These are phyloP conservation scores for Hylodesmum podocarpum DNA, from an alignment of 306 rosid species.

Conservation along the genomic window DNA sequence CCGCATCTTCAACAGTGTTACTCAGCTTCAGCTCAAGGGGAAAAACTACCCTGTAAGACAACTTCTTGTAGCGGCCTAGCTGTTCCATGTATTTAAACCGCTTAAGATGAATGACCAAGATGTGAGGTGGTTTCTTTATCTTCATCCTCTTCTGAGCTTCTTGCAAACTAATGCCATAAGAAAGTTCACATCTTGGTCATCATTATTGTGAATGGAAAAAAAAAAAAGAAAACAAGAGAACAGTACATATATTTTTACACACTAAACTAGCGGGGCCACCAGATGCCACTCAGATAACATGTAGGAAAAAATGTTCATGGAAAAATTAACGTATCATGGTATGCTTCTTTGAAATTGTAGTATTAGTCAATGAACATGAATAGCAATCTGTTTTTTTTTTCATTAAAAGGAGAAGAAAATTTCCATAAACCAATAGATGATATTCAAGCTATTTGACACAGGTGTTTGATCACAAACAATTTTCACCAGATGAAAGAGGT, in stretches of 20 bases:
- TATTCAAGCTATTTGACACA: slow-evolving; percentile 8
- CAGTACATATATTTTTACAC: not conserved
- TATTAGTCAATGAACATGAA: slow-evolving; percentile 3
- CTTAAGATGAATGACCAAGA: slow-evolving; percentile 95
- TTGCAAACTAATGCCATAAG: slow-evolving; percentile 75
- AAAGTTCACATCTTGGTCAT: slow-evolving; percentile 18
- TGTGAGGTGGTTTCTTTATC: slow-evolving; percentile 94
- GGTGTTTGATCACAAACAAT: not conserved
- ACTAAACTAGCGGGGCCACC: not conserved
- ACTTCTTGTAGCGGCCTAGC: slow-evolving; percentile 93
- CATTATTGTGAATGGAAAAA: slow-evolving; percentile 6
- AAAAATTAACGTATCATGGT: not conserved
- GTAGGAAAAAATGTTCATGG: not conserved
- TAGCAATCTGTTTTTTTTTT: not conserved
- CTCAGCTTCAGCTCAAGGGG: slow-evolving; percentile 97
- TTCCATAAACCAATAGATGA: not conserved
- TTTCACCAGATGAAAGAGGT: not conserved
- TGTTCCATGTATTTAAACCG: slow-evolving; percentile 98
- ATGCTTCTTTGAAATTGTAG: not conserved
- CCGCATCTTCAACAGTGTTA: slow-evolving; percentile 88
- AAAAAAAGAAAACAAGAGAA: slow-evolving; percentile 15
- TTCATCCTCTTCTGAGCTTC: slow-evolving; percentile 99
- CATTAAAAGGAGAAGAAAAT: not conserved
- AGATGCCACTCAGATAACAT: slow-evolving; percentile 8
- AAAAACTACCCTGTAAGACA: slow-evolving; percentile 91